A percentile compares a stretch with the other conserved stretches of the same genome.
Evolutionary conservation across 257 asterid species (phyloP).

Genomic region (Rehmannia glutinosa): DNA sequence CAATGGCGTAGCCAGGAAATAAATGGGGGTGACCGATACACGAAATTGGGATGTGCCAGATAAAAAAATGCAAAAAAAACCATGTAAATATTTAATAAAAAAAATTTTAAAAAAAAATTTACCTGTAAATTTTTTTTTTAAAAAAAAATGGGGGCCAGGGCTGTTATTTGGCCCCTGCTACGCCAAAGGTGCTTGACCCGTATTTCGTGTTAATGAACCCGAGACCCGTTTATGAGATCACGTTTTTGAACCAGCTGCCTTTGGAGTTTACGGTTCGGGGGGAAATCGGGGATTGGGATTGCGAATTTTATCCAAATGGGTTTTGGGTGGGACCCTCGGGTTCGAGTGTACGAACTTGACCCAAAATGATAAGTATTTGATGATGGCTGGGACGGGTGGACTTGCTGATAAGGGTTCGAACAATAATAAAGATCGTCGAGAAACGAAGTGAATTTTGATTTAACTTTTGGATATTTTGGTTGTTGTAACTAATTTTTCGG

Average conservation of each 20-base stretch:
- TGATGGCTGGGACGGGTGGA: constrained; percentile 98
- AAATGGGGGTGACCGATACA: too few relatives aligned
- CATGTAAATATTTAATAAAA: too few relatives aligned
- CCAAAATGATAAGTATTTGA: constrained; percentile 84
- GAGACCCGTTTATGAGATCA: constrained; percentile 67
- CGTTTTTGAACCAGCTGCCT: constrained; percentile 65
- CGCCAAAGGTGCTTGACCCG: constrained; percentile 79
- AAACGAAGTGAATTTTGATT: constrained; percentile 29
- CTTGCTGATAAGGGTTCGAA: constrained; percentile 85
- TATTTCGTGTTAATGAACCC: constrained; percentile 89
- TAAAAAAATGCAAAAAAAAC: too few relatives aligned
- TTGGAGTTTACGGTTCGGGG: constrained; percentile 77
- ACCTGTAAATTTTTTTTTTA: too few relatives aligned
- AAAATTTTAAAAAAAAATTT: too few relatives aligned
- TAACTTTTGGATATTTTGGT: too few relatives aligned
- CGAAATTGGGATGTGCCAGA: too few relatives aligned
- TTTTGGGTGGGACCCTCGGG: constrained; percentile 68
- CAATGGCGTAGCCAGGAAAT: too few relatives aligned
- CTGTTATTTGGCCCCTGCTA: too few relatives aligned
- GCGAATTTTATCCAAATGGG: constrained; percentile 88
- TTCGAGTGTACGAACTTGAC: constrained; percentile 93
- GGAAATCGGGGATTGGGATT: constrained; percentile 77
- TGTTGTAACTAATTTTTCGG: too few relatives aligned
- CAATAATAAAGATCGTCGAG: constrained; percentile 73
- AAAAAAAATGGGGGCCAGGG: too few relatives aligned